These are phyloP conservation scores for Aspergillus nomiae DNA, from an alignment of 2,329 filamentous ascomycete genomes.

Conservation along the genomic window DNA sequence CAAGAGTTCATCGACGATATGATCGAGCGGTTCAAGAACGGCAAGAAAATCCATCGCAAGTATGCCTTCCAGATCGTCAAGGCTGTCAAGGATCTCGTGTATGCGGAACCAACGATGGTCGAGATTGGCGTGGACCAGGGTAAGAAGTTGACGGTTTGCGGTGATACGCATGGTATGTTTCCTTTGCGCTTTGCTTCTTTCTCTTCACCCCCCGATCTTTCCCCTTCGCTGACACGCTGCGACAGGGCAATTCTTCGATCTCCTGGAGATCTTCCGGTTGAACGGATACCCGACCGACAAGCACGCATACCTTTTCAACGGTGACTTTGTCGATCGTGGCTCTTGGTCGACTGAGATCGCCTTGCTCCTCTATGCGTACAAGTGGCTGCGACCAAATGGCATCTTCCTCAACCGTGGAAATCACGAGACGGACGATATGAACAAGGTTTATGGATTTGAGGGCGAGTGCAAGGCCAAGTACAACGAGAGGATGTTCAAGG, in stretches of 20 bases:
- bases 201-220: not conserved
- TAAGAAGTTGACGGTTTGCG: slow-evolving; percentile 86
- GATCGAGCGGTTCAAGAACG: slow-evolving; percentile 91
- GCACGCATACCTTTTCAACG: slow-evolving; percentile 96
- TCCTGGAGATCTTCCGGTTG: slow-evolving; percentile 91
- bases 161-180: slow-evolving; percentile 83
- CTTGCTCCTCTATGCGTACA: slow-evolving; percentile 90
- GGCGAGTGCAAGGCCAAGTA: slow-evolving; percentile 99
- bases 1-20: slow-evolving; percentile 97
- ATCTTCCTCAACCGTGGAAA: slow-evolving; percentile 98
- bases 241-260: slow-evolving; percentile 93
- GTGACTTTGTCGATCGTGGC: slow-evolving; percentile 95
- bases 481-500: slow-evolving; percentile 91
- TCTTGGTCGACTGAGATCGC: slow-evolving; percentile 99
- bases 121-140: slow-evolving; percentile 81
- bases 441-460: slow-evolving; percentile 96
- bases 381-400: slow-evolving; percentile 82
- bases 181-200: not conserved
- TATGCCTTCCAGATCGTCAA: slow-evolving; percentile 97
- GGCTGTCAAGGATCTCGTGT: slow-evolving; percentile 84
- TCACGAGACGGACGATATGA: slow-evolving; percentile 99
- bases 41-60: slow-evolving; percentile 93
- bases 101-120: slow-evolving; percentile 94
- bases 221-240: slow-evolving; percentile 3
- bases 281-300: slow-evolving; percentile 83